Evolutionary conservation across 768 basidiomycete species (phyloP), one percentile per base, ranked within the genome.

Genomic region (Cubamyces sp.): DNA sequence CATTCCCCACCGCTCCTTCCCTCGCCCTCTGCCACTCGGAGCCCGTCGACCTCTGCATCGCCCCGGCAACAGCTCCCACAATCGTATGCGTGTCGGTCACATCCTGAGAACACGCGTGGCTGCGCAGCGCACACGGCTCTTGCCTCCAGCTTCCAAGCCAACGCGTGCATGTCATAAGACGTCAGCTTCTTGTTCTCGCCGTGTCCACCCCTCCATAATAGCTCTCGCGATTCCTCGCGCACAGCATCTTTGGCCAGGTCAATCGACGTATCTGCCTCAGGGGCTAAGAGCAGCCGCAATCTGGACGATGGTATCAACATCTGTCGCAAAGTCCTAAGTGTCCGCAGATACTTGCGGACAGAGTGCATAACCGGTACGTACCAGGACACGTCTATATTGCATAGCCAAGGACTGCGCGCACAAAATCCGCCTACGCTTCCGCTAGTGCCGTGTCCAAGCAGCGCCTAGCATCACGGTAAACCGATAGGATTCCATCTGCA

Each of bases 161-260:
- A 43, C 57, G n/a, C 57, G 49, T 51, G 57, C 40, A 30, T 21
- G 40, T 59, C 49, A 59, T 51, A 51, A 42, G 41, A 59, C 49
- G 48, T 45, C 57, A 51, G 40, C 28, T 21, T n/a, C 49, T 48
- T 45, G 48, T 43, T 59, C 49, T 51, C 41, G 49, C 49, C 49
- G 15, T 26, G 49, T 30, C 57, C 19, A 16, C 26, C 41, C 25
- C 57, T 51, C 57, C 34, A 51, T 43, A 41, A 21, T n/a, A 26
- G 57, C 30, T 45, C 39, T 30, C 19, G 28, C 41, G 57, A 9
- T 14, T 23, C 57, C 49, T 51, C 49, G 48, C 51, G 57, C 46
- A 30, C 45, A 19, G 19, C 25, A 21, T 16, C 26, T 9, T 34
- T 3, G 9, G 9, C 34, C 34, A 34, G 34, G 5, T 5, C 4